These are phyloP conservation scores for Aspergillus ruber DNA, from an alignment of 2,329 filamentous ascomycete genomes.

Conservation along the genomic window DNA sequence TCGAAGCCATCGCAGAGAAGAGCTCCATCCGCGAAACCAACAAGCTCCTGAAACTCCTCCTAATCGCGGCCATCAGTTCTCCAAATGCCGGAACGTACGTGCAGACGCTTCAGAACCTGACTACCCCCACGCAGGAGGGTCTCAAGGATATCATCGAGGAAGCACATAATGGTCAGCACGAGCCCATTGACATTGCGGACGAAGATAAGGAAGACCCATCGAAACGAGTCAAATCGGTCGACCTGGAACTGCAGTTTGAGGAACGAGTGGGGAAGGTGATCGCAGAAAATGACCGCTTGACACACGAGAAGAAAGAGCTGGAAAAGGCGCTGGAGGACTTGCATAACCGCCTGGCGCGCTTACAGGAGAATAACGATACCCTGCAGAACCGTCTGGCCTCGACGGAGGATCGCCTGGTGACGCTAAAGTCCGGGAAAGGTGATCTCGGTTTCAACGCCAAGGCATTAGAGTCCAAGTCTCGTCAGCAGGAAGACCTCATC, in stretches of 20 bases:
- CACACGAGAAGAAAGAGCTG: constrained; percentile 45
- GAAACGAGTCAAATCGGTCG: constrained; percentile 32
- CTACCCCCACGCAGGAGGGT: constrained; percentile 38
- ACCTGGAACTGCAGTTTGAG: constrained; percentile 43
- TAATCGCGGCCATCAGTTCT: constrained; percentile 57
- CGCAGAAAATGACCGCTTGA: constrained; percentile 54
- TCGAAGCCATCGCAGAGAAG: constrained; percentile 42
- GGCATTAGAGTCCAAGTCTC: constrained; percentile 45
- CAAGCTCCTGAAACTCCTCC: constrained; percentile 57
- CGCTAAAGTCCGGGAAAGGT: constrained; percentile 43
- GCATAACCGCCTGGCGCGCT: constrained; percentile 54
- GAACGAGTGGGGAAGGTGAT: constrained; percentile 43
- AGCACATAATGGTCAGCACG: constrained; percentile 36
- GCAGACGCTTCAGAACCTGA: constrained; percentile 39
- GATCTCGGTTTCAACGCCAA: constrained; percentile 43
- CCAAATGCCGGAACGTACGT: constrained; percentile 52
- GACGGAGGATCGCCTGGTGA: constrained; percentile 47
- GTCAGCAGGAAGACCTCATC: constrained; percentile 64
- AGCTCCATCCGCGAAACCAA: constrained; percentile 38
- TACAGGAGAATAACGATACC: constrained; percentile 45
- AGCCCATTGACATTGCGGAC: constrained; percentile 29
- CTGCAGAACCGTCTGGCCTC: constrained; percentile 40
- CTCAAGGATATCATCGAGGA: constrained; percentile 44
- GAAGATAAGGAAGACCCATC: constrained; percentile 29
- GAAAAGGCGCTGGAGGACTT: constrained; percentile 46